Percentiles rank a stretch among this genome's conserved stretches.
Conservation (phyloP, 495 filamentous ascomycete species). For the Neurospora sp. region DNA sequence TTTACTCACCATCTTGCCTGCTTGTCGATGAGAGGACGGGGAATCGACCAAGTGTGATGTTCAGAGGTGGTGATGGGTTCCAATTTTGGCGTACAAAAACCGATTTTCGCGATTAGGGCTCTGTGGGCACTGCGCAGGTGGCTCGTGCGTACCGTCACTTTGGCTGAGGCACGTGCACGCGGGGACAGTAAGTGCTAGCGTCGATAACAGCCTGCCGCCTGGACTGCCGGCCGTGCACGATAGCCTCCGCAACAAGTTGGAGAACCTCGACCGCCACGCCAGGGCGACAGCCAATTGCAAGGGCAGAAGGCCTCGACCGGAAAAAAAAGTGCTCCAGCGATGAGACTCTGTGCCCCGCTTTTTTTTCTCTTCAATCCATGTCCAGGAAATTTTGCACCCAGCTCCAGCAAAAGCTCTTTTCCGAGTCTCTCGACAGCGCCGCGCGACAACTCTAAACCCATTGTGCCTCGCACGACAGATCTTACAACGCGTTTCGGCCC, state of each 20-base stretch:
- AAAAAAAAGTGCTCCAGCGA: constrained; percentile 5
- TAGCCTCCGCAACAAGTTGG: neutral
- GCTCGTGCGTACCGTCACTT: constrained; percentile 12
- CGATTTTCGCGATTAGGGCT: constrained; percentile 31
- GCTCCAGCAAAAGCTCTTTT: constrained; percentile 21
- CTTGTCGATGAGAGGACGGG: constrained; percentile 23
- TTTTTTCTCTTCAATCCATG: constrained; percentile 15
- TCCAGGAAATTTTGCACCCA: constrained; percentile 28
- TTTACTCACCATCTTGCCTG: constrained; percentile 31
- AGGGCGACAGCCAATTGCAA: neutral
- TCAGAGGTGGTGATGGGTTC: constrained; percentile 19
- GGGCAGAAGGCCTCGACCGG: constrained; percentile 10
- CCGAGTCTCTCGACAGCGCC: constrained; percentile 11
- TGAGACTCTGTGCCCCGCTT: constrained; percentile 9
- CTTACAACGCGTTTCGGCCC: constrained; percentile 1
- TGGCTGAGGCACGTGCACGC: constrained; percentile 11
- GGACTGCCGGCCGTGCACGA: neutral
- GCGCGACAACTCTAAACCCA: constrained; percentile 12
- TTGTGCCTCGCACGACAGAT: constrained; percentile 14
- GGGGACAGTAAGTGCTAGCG: constrained; percentile 5
- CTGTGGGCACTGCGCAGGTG: constrained; percentile 21
- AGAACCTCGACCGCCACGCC: neutral
- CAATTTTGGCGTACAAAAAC: constrained; percentile 26
- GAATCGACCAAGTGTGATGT: constrained; percentile 25
- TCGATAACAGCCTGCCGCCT: constrained; percentile 3